Evolutionary conservation across 1,139 yeast species (phyloP).

Genomic region (Zygoascus sp.): DNA sequence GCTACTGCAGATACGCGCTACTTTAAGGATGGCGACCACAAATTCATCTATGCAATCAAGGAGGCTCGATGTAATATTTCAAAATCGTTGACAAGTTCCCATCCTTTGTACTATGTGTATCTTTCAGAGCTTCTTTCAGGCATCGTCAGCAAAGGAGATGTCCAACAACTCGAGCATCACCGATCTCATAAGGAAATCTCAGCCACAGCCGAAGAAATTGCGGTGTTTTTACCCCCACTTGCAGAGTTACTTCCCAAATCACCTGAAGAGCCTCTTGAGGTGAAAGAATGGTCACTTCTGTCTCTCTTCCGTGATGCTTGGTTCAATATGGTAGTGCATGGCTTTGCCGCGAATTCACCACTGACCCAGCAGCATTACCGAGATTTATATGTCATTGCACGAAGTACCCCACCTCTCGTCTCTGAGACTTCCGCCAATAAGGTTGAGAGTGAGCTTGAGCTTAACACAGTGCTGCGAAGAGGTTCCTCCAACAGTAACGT

Average conservation of each 20-base stretch:
- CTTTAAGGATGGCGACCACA: constrained; percentile 20
- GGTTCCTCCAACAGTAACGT: constrained; percentile 83
- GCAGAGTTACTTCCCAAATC: constrained; percentile 67
- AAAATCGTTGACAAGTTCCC: constrained; percentile 29
- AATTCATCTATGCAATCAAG: constrained; percentile 28
- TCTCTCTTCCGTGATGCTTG: constrained; percentile 79
- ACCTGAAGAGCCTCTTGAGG: constrained; percentile 41
- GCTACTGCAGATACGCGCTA: constrained; percentile 29
- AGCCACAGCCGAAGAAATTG: constrained; percentile 71
- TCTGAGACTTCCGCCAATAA: constrained; percentile 81
- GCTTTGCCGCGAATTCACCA: constrained; percentile 62
- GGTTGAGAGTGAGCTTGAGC: constrained; percentile 85
- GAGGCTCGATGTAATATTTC: constrained; percentile 41
- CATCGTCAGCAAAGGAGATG: constrained; percentile 78
- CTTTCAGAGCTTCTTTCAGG: constrained; percentile 61
- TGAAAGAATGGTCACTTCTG: constrained; percentile 46
- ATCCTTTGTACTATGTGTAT: constrained; percentile 53
- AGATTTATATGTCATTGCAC: constrained; percentile 69
- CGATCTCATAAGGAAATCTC: constrained; percentile 76
- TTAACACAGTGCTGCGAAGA: constrained; percentile 84
- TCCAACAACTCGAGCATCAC: constrained; percentile 72
- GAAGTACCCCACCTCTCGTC: constrained; percentile 87
- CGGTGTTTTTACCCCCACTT: constrained; percentile 63
- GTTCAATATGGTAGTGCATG: constrained; percentile 93
- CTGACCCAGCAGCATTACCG: constrained; percentile 45